Conservation (phyloP, 495 filamentous ascomycete species). For the Stereocaulon alpinum region DNA sequence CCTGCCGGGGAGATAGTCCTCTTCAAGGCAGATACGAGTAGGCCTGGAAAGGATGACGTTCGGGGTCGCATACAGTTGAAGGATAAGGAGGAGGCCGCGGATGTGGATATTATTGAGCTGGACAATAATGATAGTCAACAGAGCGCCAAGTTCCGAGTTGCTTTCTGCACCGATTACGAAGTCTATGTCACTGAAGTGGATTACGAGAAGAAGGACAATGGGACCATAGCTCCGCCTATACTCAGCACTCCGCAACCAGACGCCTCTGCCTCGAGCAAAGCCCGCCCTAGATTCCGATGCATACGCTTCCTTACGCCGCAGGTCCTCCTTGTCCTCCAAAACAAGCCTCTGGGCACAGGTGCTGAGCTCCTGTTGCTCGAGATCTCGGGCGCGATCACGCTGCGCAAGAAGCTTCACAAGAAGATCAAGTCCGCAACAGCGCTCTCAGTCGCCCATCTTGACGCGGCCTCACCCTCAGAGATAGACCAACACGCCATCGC, state of each 20-base stretch:
- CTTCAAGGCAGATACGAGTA: constrained; percentile 53
- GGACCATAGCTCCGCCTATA: constrained; percentile 46
- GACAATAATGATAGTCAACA: constrained; percentile 32
- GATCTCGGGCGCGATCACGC: constrained; percentile 36
- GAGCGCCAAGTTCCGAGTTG: constrained; percentile 52
- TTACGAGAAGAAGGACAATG: constrained; percentile 32
- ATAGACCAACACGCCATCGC: constrained; percentile 71
- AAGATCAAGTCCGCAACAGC: constrained; percentile 56
- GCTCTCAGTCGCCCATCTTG: constrained; percentile 62
- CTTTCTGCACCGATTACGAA: constrained; percentile 72
- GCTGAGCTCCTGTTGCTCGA: constrained; percentile 62
- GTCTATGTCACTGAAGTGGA: constrained; percentile 41
- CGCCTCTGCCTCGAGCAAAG: constrained; percentile 30
- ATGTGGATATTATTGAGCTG: constrained; percentile 64
- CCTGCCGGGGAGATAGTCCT: constrained; percentile 67
- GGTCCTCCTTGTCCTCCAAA: constrained; percentile 40
- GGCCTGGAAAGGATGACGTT: constrained; percentile 46
- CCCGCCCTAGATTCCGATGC: constrained; percentile 46
- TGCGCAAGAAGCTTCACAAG: constrained; percentile 44
- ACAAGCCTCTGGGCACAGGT: constrained; percentile 45
- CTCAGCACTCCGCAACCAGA: constrained; percentile 51
- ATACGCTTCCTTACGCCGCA: constrained; percentile 62
- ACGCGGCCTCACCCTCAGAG: constrained; percentile 37
- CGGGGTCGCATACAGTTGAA: constrained; percentile 55
- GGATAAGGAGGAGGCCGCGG: constrained; percentile 60